Conservation (phyloP, 2,329 filamentous ascomycete genomes). For the Paecilomyces dactylethromorphus region DNA sequence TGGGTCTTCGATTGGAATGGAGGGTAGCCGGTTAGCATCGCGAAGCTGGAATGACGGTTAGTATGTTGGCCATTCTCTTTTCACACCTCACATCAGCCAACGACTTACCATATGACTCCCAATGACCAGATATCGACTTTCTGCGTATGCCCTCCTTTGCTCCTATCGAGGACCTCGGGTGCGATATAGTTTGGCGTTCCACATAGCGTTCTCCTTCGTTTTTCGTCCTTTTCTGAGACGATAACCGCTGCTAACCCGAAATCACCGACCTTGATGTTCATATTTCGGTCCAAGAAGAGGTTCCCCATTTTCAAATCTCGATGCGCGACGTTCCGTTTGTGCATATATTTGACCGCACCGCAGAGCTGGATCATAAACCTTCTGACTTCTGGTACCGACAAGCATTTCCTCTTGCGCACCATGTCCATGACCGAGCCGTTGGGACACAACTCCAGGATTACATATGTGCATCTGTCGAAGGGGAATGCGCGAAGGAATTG, state of each 20-base stretch:
- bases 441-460: constrained; percentile 87
- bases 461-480: constrained; percentile 81
- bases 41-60: constrained; percentile 56
- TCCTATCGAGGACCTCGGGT: constrained; percentile 90
- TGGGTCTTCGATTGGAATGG: constrained; percentile 77
- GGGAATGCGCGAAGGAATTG: constrained; percentile 92
- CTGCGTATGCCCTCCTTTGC: constrained; percentile 89
- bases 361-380: constrained; percentile 93
- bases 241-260: constrained; percentile 91
- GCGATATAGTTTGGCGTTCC: constrained; percentile 98
- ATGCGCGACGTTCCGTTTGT: constrained; percentile 91
- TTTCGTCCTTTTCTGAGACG: constrained; percentile 82
- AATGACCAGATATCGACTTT: constrained; percentile 98
- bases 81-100: not conserved
- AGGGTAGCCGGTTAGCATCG: constrained; percentile 91
- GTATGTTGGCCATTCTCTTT: constrained; percentile 7
- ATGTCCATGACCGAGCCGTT: constrained; percentile 98
- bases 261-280: constrained; percentile 98
- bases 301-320: constrained; percentile 97
- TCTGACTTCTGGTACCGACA: constrained; percentile 90
- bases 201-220: constrained; percentile 83
- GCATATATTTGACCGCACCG: constrained; percentile 96
- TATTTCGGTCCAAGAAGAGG: constrained; percentile 84
- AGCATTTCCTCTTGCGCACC: constrained; percentile 82
- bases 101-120: constrained; percentile 84